These are phyloP conservation scores for Fusarium concolor DNA, from an alignment of 2,329 filamentous ascomycete genomes.

Conservation along the genomic window DNA sequence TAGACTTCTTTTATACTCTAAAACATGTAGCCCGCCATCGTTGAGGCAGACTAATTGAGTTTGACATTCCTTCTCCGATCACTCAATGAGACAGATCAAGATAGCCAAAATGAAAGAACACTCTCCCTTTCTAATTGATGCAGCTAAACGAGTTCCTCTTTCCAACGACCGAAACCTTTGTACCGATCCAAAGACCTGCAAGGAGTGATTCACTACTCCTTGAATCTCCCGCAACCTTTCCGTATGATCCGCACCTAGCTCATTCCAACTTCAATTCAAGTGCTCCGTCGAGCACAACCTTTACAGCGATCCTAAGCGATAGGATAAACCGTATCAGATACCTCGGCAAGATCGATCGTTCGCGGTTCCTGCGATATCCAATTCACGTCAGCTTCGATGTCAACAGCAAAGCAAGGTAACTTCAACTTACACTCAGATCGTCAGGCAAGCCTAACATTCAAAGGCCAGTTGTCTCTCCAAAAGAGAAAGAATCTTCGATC, in stretches of 20 bases:
- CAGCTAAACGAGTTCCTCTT: too few relatives aligned
- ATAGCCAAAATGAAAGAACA: too few relatives aligned
- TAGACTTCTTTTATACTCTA: too few relatives aligned
- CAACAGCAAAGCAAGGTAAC: accelerated
- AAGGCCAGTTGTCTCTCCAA: neutral
- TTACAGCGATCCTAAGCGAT: accelerated
- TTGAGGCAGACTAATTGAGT: too few relatives aligned
- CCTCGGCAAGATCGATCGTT: neutral
- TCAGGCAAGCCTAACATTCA: neutral
- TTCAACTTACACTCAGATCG: neutral
- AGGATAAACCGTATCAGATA: neutral
- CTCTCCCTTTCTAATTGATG: too few relatives aligned
- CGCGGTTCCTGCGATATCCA: neutral
- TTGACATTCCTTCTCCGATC: too few relatives aligned
- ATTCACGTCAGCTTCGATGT: neutral
- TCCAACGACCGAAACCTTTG: too few relatives aligned
- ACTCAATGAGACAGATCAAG: too few relatives aligned
- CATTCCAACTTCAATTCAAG: neutral
- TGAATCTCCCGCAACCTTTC: too few relatives aligned
- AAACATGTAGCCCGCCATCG: too few relatives aligned
- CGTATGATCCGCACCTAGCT: accelerated
- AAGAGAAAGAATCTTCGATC: neutral
- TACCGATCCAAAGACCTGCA: too few relatives aligned
- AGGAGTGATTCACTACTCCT: too few relatives aligned
- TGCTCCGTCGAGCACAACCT: accelerated